These are phyloP conservation scores for Astrephomene gubernaculifera DNA, from an alignment of 139 green algal species.

Conservation along the genomic window DNA sequence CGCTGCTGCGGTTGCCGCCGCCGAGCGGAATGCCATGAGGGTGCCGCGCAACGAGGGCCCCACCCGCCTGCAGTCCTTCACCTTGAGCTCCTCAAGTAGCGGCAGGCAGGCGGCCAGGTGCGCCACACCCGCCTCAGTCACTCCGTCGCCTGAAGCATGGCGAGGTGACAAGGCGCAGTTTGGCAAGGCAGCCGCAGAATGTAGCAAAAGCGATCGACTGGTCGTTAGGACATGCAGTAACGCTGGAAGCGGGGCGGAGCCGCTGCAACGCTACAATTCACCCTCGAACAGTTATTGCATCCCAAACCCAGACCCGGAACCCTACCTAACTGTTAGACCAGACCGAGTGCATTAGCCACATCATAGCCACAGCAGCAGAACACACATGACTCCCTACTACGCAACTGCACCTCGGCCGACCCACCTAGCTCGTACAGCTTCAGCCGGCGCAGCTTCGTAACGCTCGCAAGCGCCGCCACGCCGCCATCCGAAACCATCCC, in stretches of 20 bases:
- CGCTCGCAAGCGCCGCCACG: constrained; percentile 14
- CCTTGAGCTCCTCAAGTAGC: constrained; percentile 41
- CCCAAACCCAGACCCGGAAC: no score
- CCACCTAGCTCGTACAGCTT: constrained; percentile 43
- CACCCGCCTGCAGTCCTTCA: constrained; percentile 40
- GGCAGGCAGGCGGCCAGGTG: constrained; percentile 10
- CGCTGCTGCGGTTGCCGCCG: neutral
- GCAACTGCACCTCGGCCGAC: no score
- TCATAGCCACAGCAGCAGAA: no score
- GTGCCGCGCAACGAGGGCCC: neutral
- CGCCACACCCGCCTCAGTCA: constrained; percentile 37
- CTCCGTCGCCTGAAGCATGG: neutral
- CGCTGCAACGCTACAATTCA: no score
- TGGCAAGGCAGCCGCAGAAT: no score
- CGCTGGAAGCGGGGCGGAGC: no score
- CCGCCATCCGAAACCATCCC: constrained; percentile 22
- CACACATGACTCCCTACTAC: no score
- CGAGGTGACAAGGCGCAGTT: neutral
- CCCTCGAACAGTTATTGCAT: no score
- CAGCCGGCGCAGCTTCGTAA: constrained; percentile 26
- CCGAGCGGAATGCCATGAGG: neutral
- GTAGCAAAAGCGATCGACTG: no score
- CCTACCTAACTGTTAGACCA: no score
- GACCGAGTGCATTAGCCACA: no score
- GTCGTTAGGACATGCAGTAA: no score